These are phyloP conservation scores for Venturia aucupariae DNA, from an alignment of 2,329 filamentous ascomycete species.

Conservation along the genomic window DNA sequence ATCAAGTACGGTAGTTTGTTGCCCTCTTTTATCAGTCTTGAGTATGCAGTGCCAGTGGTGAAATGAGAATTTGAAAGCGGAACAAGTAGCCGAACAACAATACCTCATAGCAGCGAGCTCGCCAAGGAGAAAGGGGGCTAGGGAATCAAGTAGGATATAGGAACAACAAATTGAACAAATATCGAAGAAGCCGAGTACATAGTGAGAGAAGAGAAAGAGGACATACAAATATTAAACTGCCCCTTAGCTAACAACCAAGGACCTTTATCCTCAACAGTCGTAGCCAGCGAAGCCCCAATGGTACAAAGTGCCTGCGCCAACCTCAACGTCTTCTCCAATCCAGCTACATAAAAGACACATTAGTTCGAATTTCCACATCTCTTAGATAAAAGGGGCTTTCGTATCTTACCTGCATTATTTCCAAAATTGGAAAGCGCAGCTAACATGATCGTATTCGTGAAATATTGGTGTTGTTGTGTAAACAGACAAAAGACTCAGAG, in stretches of 20 bases:
- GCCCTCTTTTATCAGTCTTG: too few relatives aligned
- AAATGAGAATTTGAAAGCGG: too few relatives aligned
- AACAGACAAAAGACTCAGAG: not conserved
- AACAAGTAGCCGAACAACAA: too few relatives aligned
- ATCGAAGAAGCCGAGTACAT: too few relatives aligned
- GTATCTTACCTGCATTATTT: constrained; percentile 13
- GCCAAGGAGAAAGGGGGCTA: too few relatives aligned
- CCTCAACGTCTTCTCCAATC: constrained; percentile 10
- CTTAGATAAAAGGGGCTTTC: too few relatives aligned
- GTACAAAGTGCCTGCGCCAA: constrained; percentile 5
- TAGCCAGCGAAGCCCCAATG: constrained; percentile 2
- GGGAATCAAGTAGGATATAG: too few relatives aligned
- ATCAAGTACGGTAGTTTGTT: too few relatives aligned
- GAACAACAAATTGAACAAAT: not conserved
- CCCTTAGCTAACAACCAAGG: not conserved
- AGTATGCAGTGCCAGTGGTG: too few relatives aligned
- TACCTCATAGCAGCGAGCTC: too few relatives aligned
- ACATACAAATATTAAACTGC: constrained; percentile 10
- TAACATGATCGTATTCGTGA: not conserved
- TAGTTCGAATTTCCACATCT: not conserved
- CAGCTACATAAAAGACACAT: not conserved
- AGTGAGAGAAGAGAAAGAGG: not conserved
- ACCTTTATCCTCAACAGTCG: not conserved
- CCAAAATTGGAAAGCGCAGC: constrained; percentile 9
- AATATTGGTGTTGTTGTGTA: not conserved